phyloP scores from a whole-genome alignment of 2,329 filamentous ascomycete species.

The Cercospora sp. region DNA sequence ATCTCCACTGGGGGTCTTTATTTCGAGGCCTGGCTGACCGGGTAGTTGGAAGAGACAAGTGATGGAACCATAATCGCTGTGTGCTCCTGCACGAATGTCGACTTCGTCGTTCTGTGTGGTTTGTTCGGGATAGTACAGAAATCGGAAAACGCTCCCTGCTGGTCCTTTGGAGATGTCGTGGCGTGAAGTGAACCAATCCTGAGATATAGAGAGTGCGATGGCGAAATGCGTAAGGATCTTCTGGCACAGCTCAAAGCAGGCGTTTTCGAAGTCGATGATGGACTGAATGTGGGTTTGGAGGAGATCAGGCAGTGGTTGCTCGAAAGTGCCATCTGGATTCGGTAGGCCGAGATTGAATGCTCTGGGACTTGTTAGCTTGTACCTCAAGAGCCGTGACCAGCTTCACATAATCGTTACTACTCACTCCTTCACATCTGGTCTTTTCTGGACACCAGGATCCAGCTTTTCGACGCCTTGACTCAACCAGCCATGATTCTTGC shows the following conservation, averaged over 20 bases:
- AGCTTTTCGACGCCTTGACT: conserved; percentile 85
- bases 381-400: background rate
- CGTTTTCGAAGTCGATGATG: conserved; percentile 65
- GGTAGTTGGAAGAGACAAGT: conserved; percentile 79
- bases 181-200: conserved; percentile 60
- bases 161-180: conserved; percentile 53
- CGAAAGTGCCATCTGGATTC: conserved; percentile 59
- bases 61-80: conserved; percentile 77
- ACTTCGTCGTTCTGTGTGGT: conserved; percentile 31
- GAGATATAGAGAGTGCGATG: conserved; percentile 62
- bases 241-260: conserved; percentile 72
- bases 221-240: conserved; percentile 76
- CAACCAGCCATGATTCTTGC: conserved; percentile 83
- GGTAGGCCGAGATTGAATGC: conserved; percentile 92
- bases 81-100: conserved; percentile 84
- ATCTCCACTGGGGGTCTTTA: conserved; percentile 58
- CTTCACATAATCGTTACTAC: background rate
- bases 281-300: conserved; percentile 61
- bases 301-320: conserved; percentile 72
- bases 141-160: conserved; percentile 53
- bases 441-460: conserved; percentile 77
- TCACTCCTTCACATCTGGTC: conserved; percentile 75
- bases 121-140: conserved; percentile 53
- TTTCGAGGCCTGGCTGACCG: conserved; percentile 83
- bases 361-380: conserved; percentile 50